Conservation (phyloP, 1,284 basidiomycete genomes). For the Trichosporon asahii region DNA sequence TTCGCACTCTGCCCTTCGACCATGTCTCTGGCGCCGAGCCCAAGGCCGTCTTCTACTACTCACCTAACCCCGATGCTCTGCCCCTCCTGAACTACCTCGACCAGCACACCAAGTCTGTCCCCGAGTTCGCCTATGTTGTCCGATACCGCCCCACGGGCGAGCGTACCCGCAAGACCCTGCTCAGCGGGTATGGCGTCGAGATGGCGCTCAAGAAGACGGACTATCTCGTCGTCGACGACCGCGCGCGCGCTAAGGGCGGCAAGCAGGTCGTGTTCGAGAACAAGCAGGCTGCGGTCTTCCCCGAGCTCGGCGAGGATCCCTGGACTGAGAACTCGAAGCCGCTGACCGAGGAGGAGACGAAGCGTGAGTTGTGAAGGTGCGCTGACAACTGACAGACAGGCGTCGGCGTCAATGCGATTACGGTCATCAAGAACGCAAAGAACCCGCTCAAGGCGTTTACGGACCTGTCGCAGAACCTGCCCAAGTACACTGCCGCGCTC, state of each 20-base stretch:
- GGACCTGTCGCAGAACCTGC: conserved; percentile 80
- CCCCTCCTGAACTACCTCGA: conserved; percentile 65
- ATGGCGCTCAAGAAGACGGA: conserved; percentile 96
- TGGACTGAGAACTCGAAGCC: conserved; percentile 58
- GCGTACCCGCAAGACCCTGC: conserved; percentile 44
- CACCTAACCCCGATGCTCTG: conserved; percentile 59
- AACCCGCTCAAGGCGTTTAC: conserved; percentile 63
- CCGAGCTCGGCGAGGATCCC: conserved; percentile 43
- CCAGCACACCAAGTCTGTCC: conserved; percentile 54
- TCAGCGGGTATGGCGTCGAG: conserved; percentile 86
- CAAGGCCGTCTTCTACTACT: conserved; percentile 67
- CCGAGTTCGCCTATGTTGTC: conserved; percentile 67
- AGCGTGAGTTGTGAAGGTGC: too few species aligned
- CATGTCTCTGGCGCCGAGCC: conserved; percentile 59
- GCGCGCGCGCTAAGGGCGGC: conserved; percentile 41
- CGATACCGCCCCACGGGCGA: conserved; percentile 59
- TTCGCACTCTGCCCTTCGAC: conserved; percentile 62
- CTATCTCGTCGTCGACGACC: conserved; percentile 88
- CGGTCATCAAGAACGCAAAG: conserved; percentile 64
- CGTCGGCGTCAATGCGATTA: conserved; percentile 69
- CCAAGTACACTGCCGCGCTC: conserved; percentile 70
- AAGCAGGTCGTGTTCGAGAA: conserved; percentile 13
- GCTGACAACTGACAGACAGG: conserved; percentile 53
- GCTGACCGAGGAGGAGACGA: conserved; percentile 63
- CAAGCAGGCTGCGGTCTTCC: conserved; percentile 21